Evolutionary conservation across 2,329 filamentous ascomycete genomes (phyloP).

Genomic region (Coniella lustricola): DNA sequence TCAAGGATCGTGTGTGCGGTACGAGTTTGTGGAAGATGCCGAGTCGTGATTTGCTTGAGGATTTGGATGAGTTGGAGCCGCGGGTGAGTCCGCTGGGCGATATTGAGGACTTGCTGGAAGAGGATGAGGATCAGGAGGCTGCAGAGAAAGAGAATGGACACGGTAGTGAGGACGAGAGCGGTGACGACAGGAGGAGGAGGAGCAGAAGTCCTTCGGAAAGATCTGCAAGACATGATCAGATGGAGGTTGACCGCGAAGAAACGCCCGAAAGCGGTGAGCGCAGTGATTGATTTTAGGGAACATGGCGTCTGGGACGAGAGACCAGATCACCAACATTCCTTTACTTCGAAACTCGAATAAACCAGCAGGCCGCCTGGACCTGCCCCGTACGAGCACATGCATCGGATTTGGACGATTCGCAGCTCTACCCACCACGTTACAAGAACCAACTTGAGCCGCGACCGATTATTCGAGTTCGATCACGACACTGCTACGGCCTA

Average conservation of each 20-base stretch:
- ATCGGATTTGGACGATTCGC: too few relatives aligned
- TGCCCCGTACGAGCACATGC: too few relatives aligned
- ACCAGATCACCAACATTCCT: too few relatives aligned
- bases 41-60: constrained; percentile 73
- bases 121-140: constrained; percentile 35
- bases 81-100: constrained; percentile 77
- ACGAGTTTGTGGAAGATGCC: constrained; percentile 92
- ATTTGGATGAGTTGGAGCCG: constrained; percentile 80
- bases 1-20: constrained; percentile 82
- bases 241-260: constrained; percentile 27
- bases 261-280: constrained; percentile 9
- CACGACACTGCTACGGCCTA: too few relatives aligned
- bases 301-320: background rate
- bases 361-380: too few relatives aligned
- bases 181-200: background rate
- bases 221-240: constrained; percentile 25
- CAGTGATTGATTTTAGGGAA: constrained; percentile 1
- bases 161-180: constrained; percentile 20
- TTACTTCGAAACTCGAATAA: too few relatives aligned
- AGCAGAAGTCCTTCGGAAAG: constrained; percentile 13
- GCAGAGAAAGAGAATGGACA: constrained; percentile 28
- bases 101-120: constrained; percentile 63
- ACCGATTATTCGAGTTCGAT: too few relatives aligned
- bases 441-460: too few relatives aligned
- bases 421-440: too few relatives aligned